phyloP scores from a whole-genome alignment of 2,329 filamentous ascomycete species.

The Talaromyces sp. region DNA sequence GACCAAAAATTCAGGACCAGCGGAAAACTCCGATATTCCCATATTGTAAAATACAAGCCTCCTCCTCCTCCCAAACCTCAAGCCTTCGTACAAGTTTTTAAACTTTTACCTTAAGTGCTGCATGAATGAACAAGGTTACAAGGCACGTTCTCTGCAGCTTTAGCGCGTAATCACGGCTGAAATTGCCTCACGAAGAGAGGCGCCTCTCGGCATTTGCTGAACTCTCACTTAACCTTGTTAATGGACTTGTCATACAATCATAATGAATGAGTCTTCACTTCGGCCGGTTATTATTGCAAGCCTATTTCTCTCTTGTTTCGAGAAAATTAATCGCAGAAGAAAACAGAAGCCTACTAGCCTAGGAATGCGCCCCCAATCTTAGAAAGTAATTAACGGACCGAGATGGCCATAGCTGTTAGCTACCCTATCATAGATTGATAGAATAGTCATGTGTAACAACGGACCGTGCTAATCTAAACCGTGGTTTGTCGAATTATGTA shows the following conservation, averaged over 20 bases:
- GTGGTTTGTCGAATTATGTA: background rate
- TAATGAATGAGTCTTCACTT: background rate
- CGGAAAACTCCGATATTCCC: background rate
- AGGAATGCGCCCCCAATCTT: background rate
- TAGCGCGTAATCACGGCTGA: background rate
- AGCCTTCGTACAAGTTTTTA: background rate
- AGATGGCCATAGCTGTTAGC: background rate
- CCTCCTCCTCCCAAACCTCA: background rate
- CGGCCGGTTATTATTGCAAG: background rate
- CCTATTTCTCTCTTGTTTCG: background rate
- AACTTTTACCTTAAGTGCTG: no score
- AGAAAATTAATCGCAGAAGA: background rate
- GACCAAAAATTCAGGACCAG: background rate
- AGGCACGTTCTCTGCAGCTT: background rate
- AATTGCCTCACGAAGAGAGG: background rate
- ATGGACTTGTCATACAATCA: background rate
- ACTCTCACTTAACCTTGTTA: background rate
- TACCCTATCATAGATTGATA: no score
- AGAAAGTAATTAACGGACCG: background rate
- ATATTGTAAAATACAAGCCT: background rate
- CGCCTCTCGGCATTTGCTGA: background rate
- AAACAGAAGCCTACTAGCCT: background rate
- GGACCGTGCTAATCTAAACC: background rate
- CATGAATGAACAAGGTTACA: no score
- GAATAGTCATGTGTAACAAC: background rate